A percentile compares a stretch with the other conserved stretches of the same genome.
Conservation (phyloP, 176 grass and related monocot genomes). For the Carex myosuroides region DNA sequence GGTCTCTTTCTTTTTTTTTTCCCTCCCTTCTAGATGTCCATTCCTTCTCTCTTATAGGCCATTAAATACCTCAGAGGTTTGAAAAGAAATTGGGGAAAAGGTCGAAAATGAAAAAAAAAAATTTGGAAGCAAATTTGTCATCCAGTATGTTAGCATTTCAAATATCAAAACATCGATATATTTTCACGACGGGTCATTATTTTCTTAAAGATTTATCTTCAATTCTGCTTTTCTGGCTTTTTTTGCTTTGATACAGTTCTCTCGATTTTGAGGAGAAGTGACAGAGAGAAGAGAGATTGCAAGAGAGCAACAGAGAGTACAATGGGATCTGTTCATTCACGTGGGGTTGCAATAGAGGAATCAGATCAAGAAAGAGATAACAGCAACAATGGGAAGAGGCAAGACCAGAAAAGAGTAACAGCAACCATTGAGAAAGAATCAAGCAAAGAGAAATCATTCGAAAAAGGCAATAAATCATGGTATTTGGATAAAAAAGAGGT, state of each 20-base stretch:
- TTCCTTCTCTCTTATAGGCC: neutral
- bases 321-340: slow-evolving; percentile 4
- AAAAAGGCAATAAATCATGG: neutral
- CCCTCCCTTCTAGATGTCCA: neutral
- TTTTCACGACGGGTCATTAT: neutral
- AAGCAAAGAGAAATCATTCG: neutral
- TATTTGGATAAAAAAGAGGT: neutral
- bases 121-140: neutral
- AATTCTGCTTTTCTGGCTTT: neutral
- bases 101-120: neutral
- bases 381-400: neutral
- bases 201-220: neutral
- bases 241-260: neutral
- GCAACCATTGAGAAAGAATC: neutral
- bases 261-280: neutral
- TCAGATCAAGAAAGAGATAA: neutral
- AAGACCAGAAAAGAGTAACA: neutral
- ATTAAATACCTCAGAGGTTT: neutral
- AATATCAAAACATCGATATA: neutral
- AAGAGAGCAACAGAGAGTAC: neutral
- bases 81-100: neutral
- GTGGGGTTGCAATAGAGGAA: neutral
- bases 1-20: neutral
- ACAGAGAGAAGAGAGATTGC: neutral
- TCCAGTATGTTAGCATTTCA: neutral